A percentile compares a stretch with the other conserved stretches of the same genome.
Conservation (phyloP, 2,329 filamentous ascomycete genomes). For the Aspergillus sp. region DNA sequence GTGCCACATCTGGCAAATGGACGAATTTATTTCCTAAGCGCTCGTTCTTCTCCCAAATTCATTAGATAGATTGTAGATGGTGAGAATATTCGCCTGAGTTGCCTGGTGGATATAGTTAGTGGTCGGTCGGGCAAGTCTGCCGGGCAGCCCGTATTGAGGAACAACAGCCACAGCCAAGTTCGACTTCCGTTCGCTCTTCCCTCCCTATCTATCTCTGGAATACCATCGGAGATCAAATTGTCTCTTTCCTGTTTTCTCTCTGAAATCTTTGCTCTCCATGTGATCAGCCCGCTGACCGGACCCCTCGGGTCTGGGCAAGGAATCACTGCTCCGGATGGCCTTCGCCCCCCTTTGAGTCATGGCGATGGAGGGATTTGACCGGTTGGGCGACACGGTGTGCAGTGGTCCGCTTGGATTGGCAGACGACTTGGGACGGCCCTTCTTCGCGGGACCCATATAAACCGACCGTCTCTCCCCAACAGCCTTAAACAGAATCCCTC, state of each 20-base stretch:
- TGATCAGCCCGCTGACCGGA: background rate
- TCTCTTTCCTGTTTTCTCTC: background rate
- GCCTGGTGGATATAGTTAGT: background rate
- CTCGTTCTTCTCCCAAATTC: too few relatives aligned
- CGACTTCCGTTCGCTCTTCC: too few relatives aligned
- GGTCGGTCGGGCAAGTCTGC: background rate
- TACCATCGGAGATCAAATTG: slow-evolving; percentile 1
- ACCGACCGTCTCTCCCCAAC: background rate
- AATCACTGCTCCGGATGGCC: background rate
- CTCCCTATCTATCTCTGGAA: too few relatives aligned
- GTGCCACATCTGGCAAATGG: background rate
- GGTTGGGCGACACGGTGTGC: background rate
- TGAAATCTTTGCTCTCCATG: background rate
- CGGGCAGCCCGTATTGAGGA: background rate
- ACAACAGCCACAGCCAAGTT: too few relatives aligned
- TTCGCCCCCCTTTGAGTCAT: background rate
- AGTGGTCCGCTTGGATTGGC: slow-evolving; percentile 2
- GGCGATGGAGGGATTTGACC: background rate
- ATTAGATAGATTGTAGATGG: background rate
- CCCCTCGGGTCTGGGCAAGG: background rate
- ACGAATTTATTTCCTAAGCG: background rate
- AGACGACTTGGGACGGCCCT: background rate
- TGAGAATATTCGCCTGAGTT: background rate
- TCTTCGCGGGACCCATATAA: background rate
- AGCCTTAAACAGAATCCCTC: background rate